Percentiles rank a stretch among this genome's conserved stretches.
Conservation (phyloP, 371 early-diverging fungal species). For the Syncephalastrum contaminatum region DNA sequence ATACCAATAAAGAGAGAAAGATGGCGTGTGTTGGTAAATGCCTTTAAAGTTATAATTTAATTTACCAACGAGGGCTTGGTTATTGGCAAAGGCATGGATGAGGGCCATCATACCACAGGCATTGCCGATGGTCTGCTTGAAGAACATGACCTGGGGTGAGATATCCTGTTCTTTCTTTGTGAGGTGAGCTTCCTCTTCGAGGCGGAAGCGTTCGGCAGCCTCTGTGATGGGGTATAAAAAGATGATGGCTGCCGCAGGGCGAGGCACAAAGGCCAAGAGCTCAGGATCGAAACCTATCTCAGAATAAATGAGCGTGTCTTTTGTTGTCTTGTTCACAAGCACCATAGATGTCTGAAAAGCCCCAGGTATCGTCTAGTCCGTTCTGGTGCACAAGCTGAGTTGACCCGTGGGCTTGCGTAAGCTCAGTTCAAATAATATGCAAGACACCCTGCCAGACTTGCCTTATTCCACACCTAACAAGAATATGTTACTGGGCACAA, state of each 20-base stretch:
- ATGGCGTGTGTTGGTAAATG: neutral
- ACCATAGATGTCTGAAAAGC: constrained; percentile 66
- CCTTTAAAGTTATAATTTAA: neutral
- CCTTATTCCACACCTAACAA: constrained; percentile 67
- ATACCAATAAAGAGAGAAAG: neutral
- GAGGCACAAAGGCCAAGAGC: constrained; percentile 70
- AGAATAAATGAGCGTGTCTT: neutral
- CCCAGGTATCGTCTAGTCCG: constrained; percentile 52
- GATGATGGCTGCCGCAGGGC: constrained; percentile 75
- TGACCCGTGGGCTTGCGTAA: neutral
- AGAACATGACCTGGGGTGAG: constrained; percentile 63
- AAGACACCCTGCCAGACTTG: constrained; percentile 8
- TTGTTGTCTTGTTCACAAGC: constrained; percentile 7
- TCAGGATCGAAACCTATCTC: constrained; percentile 73
- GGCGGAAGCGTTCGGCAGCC: constrained; percentile 52
- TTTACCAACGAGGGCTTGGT: constrained; percentile 32
- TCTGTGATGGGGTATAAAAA: constrained; percentile 65
- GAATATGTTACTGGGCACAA: constrained; percentile 2
- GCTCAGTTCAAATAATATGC: too few species aligned
- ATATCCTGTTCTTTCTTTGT: constrained; percentile 40
- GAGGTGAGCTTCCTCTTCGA: constrained; percentile 47
- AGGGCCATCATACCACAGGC: constrained; percentile 87
- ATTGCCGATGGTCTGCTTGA: constrained; percentile 84
- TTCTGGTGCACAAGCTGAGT: constrained; percentile 53
- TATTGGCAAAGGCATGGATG: constrained; percentile 66